Conservation (phyloP, 805 yeast species). For the Candida berthetii region DNA sequence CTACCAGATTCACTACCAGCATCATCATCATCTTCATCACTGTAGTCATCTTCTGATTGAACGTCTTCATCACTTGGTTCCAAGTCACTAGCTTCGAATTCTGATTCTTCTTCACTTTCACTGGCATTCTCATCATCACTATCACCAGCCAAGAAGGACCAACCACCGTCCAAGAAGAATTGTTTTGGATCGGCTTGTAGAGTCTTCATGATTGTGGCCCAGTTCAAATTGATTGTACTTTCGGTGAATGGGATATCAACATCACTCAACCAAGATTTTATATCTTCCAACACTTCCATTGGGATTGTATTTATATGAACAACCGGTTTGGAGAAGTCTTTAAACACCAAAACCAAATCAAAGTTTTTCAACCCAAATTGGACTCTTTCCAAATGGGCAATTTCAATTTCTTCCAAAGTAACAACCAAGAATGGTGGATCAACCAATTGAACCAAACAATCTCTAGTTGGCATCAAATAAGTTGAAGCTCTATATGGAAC, state of each 20-base stretch:
- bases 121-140: constrained; percentile 72
- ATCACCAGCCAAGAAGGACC: constrained; percentile 89
- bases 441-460: constrained; percentile 87
- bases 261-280: constrained; percentile 96
- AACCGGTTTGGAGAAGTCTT: constrained; percentile 83
- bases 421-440: constrained; percentile 95
- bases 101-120: constrained; percentile 63
- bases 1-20: constrained; percentile 8
- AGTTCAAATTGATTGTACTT: constrained; percentile 92
- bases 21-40: constrained; percentile 25
- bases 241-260: constrained; percentile 94
- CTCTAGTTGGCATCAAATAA: constrained; percentile 94
- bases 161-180: constrained; percentile 92
- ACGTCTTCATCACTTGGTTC: constrained; percentile 37
- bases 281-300: constrained; percentile 83
- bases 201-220: constrained; percentile 95
- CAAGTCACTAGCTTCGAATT: constrained; percentile 37
- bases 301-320: constrained; percentile 94
- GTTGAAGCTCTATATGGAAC: constrained; percentile 95
- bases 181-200: constrained; percentile 89
- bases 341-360: constrained; percentile 93
- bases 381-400: constrained; percentile 94
- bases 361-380: constrained; percentile 96
- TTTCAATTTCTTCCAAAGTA: constrained; percentile 85
- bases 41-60: constrained; percentile 27